Percentiles rank a stretch among this genome's conserved stretches.
Evolutionary conservation across 371 early-diverging fungal genomes (phyloP).

Genomic region (Gilbertella persicaria): DNA sequence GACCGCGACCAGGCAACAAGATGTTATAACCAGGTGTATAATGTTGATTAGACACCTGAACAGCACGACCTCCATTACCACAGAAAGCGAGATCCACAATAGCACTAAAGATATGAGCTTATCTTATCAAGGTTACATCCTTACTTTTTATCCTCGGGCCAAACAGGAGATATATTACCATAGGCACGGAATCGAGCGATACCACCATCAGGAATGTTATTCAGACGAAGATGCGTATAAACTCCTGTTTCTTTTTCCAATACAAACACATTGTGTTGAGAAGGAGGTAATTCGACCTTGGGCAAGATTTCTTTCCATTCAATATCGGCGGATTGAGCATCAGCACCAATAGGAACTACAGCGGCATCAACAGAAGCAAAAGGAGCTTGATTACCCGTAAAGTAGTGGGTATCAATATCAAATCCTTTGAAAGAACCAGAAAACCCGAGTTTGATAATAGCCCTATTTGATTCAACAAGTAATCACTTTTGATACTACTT

Average conservation of each 20-base stretch:
- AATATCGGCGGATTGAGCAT: constrained; percentile 42
- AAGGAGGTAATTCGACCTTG: constrained; percentile 63
- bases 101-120: constrained; percentile 31
- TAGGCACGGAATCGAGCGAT: constrained; percentile 85
- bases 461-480: constrained; percentile 38
- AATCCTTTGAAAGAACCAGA: constrained; percentile 83
- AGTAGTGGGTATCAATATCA: constrained; percentile 85
- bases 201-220: constrained; percentile 92
- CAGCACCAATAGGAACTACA: constrained; percentile 45
- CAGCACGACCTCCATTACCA: constrained; percentile 75
- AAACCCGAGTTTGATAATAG: constrained; percentile 83
- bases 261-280: constrained; percentile 71
- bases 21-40: constrained; percentile 80
- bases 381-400: constrained; percentile 89
- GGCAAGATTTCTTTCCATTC: constrained; percentile 80
- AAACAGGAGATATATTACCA: constrained; percentile 76
- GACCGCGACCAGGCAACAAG: constrained; percentile 75
- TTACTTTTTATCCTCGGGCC: constrained; percentile 55
- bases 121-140: background rate
- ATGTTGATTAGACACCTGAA: constrained; percentile 76
- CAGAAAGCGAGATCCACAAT: constrained; percentile 79
- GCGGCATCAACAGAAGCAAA: constrained; percentile 74
- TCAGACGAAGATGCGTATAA: constrained; percentile 78
- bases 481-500: constrained; percentile 6
- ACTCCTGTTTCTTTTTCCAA: constrained; percentile 50